A percentile compares a stretch with the other conserved stretches of the same genome.
Evolutionary conservation across 495 filamentous ascomycete species (phyloP).

Genomic region (Tuber magnatum): DNA sequence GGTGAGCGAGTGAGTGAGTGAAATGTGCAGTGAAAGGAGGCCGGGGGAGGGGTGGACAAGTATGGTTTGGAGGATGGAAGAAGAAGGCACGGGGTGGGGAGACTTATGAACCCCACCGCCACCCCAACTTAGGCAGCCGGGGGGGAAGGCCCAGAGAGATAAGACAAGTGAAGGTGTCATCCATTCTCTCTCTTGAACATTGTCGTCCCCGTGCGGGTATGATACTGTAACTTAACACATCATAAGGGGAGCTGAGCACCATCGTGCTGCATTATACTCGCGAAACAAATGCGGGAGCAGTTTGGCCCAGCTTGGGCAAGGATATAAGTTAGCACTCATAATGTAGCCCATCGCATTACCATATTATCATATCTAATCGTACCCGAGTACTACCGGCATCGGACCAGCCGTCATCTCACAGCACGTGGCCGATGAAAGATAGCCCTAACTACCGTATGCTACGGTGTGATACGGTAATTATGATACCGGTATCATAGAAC

Average conservation of each 20-base stretch:
- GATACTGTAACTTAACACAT: neutral
- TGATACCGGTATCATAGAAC: too few species aligned
- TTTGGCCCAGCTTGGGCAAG: too few species aligned
- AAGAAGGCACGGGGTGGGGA: neutral
- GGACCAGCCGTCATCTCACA: neutral
- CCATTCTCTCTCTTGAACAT: neutral
- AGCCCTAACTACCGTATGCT: too few species aligned
- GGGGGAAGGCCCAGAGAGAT: neutral
- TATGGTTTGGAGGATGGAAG: neutral
- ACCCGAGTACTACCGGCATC: too few species aligned
- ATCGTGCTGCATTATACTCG: neutral
- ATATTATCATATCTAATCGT: too few species aligned
- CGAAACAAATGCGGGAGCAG: neutral
- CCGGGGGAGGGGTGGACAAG: neutral
- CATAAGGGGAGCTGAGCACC: neutral
- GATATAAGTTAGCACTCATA: too few species aligned
- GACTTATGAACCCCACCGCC: neutral
- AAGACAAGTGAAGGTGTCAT: neutral
- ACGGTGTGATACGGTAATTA: too few species aligned
- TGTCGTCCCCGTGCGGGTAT: neutral
- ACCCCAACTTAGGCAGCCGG: too few species aligned
- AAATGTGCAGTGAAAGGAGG: neutral
- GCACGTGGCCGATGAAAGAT: neutral
- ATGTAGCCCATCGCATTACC: too few species aligned
- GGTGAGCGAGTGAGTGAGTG: neutral